Evolutionary conservation across 1,284 basidiomycete species (phyloP).

Genomic region (Bjerkandera adusta): DNA sequence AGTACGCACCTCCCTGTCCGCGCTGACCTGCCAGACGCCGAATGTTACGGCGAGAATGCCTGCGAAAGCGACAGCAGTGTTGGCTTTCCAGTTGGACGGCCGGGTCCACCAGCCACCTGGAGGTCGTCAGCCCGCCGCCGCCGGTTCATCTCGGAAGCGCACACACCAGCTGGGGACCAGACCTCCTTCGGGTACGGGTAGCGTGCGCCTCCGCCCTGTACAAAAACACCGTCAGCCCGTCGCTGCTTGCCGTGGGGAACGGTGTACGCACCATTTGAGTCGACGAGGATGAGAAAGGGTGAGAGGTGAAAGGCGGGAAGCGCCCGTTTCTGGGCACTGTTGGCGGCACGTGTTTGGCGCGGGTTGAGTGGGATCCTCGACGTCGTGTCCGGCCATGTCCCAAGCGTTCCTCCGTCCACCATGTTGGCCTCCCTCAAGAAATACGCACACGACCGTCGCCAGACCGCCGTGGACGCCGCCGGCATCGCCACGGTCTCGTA

Average conservation of each 20-base stretch:
- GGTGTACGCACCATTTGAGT: neutral
- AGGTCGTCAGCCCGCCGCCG: neutral
- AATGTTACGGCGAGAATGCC: constrained; percentile 60
- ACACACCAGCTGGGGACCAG: constrained; percentile 65
- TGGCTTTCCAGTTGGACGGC: constrained; percentile 67
- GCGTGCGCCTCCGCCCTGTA: constrained; percentile 61
- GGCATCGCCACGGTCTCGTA: constrained; percentile 65
- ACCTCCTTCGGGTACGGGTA: constrained; percentile 73
- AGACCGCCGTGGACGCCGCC: constrained; percentile 41
- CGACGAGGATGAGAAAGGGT: constrained; percentile 15
- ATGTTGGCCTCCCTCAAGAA: constrained; percentile 27
- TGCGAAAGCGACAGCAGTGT: constrained; percentile 58
- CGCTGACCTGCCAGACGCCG: constrained; percentile 58
- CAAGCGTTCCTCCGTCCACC: constrained; percentile 17
- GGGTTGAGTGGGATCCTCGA: constrained; percentile 13
- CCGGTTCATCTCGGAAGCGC: constrained; percentile 11
- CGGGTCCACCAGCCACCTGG: constrained; percentile 75
- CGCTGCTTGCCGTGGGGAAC: too few relatives aligned
- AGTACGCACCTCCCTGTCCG: constrained; percentile 56
- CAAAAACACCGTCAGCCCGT: constrained; percentile 4
- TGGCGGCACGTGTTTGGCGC: constrained; percentile 28
- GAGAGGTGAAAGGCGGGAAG: constrained; percentile 6
- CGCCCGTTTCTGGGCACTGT: constrained; percentile 9
- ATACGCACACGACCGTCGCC: constrained; percentile 49
- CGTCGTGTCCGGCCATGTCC: constrained; percentile 5